Evolutionary conservation across 2,329 filamentous ascomycete species (phyloP), one percentile per base, ranked within the genome.

Genomic region (Hypoxylon sp.): DNA sequence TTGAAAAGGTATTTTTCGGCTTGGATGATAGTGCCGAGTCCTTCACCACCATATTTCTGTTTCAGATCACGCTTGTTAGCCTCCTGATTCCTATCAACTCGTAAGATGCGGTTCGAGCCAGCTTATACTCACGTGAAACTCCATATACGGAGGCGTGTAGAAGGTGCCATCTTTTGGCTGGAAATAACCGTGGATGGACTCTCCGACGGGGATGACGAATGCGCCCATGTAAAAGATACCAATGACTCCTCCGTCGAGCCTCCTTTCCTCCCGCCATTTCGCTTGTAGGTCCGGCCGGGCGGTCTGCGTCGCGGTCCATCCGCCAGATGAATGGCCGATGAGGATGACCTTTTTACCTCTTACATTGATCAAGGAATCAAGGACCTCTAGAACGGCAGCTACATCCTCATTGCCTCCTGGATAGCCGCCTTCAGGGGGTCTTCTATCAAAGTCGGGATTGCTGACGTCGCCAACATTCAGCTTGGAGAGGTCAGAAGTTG

Each of bases 221-320:
- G 73, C 76, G 0, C 75, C 73, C 23, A 74, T 65, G 29, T 73
- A 77, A 16, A 78, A 58, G 8, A 78, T 72, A 0, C 75, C 76
- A 25, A 77, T 69, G 5, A 78, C 48, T 0, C 73, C 73, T 0
- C 74, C 74, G 1, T 37, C 0, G 5, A 69, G 53, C 6, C 74
- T 73, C 0, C 65, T 57, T 0, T 50, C 50, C 14, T 65, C 53
- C 0, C 74, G 69, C 14, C 46, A n/a, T 16, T 69, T 70, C 1
- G 47, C 65, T 56, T 78, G 76, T 12, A 75, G 61, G 12, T 75
- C 72, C 11, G 70, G 72, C 1, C 59, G 53, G 2, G 78, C 74
- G 2, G 70, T 73, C 60, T 79, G 68, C 0, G 76, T 77, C 1
- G 76, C 78, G 1, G 74, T 71, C 68, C 73, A 78, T n/a, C 76